Evolutionary conservation across 2,329 filamentous ascomycete species (phyloP).

Genomic region (Rasamsonia emersonii): DNA sequence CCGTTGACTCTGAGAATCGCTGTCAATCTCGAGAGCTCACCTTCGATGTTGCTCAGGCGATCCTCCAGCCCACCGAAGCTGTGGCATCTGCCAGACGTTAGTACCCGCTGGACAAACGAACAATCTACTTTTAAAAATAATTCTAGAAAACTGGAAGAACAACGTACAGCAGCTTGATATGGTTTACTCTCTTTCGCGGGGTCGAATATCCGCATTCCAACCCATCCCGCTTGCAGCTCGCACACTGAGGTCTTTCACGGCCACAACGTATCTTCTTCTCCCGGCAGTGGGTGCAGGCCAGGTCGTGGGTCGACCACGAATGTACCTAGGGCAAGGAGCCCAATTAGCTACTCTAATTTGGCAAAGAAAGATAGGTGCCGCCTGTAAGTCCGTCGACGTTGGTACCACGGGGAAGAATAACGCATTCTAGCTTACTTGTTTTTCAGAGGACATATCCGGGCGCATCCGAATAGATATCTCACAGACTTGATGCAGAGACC

Average conservation of each 20-base stretch:
- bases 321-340: too few species aligned
- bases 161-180: slow-evolving; percentile 9
- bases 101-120: slow-evolving; percentile 1
- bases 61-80: slow-evolving; percentile 8
- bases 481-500: too few species aligned
- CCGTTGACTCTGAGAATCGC: slow-evolving; percentile 3
- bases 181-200: slow-evolving; percentile 7
- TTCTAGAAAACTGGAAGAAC: too few species aligned
- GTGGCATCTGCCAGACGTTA: slow-evolving; percentile 6
- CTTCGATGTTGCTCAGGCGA: slow-evolving; percentile 9
- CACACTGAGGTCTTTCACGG: slow-evolving; percentile 10
- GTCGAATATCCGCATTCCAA: slow-evolving; percentile 6
- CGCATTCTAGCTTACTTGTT: too few species aligned
- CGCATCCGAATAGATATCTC: too few species aligned
- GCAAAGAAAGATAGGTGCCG: too few species aligned
- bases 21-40: slow-evolving; percentile 6
- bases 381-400: too few species aligned
- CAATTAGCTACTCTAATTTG: too few species aligned
- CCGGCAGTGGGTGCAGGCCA: slow-evolving; percentile 11
- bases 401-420: too few species aligned
- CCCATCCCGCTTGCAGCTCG: slow-evolving; percentile 10
- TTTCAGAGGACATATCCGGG: too few species aligned
- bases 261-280: slow-evolving; percentile 13
- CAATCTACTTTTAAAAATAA: too few species aligned
- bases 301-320: too few species aligned